phyloP scores from a whole-genome alignment of 2,329 filamentous ascomycete genomes.

The Phaeosphaeria sp. region DNA sequence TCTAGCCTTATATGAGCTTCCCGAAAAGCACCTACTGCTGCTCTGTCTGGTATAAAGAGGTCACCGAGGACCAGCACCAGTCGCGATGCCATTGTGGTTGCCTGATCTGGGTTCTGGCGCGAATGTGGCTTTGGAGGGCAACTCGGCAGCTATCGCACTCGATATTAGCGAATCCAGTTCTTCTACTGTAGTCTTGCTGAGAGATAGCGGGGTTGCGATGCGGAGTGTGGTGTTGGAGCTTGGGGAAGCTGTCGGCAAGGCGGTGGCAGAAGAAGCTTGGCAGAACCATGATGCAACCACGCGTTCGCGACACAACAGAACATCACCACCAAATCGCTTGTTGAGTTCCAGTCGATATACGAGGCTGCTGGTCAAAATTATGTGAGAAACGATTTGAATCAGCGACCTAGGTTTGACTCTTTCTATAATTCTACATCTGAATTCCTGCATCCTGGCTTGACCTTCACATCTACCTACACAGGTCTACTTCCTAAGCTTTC shows the following conservation, averaged over 20 bases:
- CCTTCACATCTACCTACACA: no score
- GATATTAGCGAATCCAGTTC: background rate
- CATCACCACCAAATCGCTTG: background rate
- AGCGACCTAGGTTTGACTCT: no score
- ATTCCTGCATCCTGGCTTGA: no score
- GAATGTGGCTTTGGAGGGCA: background rate
- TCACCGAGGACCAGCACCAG: constrained; percentile 51
- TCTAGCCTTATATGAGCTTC: constrained; percentile 18
- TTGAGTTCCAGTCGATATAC: no score
- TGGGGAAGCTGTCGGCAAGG: constrained; percentile 20
- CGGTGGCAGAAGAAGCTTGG: constrained; percentile 26
- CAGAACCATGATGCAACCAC: constrained; percentile 14
- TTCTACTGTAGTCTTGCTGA: background rate
- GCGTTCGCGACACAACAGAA: background rate
- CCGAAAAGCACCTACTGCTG: constrained; percentile 41
- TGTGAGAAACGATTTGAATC: no score
- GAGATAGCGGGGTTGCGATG: constrained; percentile 12
- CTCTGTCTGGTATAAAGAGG: constrained; percentile 53
- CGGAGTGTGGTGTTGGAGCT: constrained; percentile 14
- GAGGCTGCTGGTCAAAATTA: no score
- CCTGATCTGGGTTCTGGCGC: background rate
- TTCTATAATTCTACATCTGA: no score
- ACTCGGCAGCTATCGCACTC: background rate
- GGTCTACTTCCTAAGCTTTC: no score
- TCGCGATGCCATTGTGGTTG: constrained; percentile 48